Evolutionary conservation across 1,284 basidiomycete species (phyloP), one percentile per base, ranked within the genome.

Genomic region (Lignosus rhinocerotis): DNA sequence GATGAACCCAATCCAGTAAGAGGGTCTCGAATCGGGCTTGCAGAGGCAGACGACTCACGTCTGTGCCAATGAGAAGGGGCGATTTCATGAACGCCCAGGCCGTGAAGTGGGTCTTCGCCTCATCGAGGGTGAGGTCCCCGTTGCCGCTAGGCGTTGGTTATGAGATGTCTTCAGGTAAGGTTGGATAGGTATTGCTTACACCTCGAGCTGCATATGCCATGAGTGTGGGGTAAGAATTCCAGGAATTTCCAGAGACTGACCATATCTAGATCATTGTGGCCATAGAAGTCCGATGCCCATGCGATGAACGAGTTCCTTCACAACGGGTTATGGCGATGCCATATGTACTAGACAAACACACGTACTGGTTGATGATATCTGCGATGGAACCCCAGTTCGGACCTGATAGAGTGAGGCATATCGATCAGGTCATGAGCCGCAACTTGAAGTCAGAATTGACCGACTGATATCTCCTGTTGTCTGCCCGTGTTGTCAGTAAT

Each of bases 61-160:
- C 72, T 1, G 77, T 76, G 10, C 76, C 73, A 55, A 84, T 79
- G 51, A 84, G 68, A 6, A 83, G 72, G 12, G 82, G 84, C 0
- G 82, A 84, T 67, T 84, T 85, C 78, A 86, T 80, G 30, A 87
- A 72, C 17, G 84, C 83, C 86, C 85, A 87, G 3, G 81, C 83
- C 0, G 83, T 85, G 70, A 85, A 86, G 64, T 86, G 84, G 1
- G 84, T 77, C 68, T 86, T 86, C 7, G 78, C 69, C 70, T 87
- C 85, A 25, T 87, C 84, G 62, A 73, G 80, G 2, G 81, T 84
- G 45, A 86, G 74, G 21, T 70, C 66, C 9, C 83, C 83, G 62
- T 87, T 86, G 0, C 84, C 85, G 16, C 83, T 85, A 52, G 4
- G 25, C 12, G 12, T 6, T 19, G 16, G 19, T 31, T 10, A 21